Conservation (phyloP, 2,329 filamentous ascomycete species). For the Fonsecaea pugnacius region DNA sequence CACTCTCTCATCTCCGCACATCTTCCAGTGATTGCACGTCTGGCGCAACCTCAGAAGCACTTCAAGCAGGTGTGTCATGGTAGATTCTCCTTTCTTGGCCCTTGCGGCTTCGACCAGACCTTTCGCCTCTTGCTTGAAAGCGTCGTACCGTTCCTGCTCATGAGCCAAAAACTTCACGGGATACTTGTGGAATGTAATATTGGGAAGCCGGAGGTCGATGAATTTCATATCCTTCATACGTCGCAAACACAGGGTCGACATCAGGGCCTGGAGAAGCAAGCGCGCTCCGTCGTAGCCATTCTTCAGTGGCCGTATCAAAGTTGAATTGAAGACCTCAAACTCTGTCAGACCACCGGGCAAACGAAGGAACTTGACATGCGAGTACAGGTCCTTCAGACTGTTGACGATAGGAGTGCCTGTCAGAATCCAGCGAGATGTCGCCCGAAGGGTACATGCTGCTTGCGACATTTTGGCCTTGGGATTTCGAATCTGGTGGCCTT, state of each 20-base stretch:
- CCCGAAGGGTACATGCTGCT: conserved; percentile 69
- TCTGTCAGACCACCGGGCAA: conserved; percentile 77
- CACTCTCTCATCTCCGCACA: conserved; percentile 73
- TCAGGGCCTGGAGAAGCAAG: conserved; percentile 72
- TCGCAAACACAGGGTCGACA: conserved; percentile 78
- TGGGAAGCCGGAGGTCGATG: conserved; percentile 77
- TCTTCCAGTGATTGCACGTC: conserved; percentile 85
- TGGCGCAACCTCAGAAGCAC: conserved; percentile 81
- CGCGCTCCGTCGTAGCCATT: conserved; percentile 62
- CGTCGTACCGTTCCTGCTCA: conserved; percentile 76
- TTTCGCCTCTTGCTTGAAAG: conserved; percentile 69
- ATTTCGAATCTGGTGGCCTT: conserved; percentile 83
- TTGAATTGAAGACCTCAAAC: conserved; percentile 72
- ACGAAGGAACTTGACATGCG: conserved; percentile 74
- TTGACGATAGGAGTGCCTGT: conserved; percentile 86
- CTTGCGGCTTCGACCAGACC: conserved; percentile 58
- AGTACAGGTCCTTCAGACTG: conserved; percentile 78
- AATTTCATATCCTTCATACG: conserved; percentile 88
- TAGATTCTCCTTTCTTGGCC: conserved; percentile 52
- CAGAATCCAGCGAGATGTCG: conserved; percentile 76
- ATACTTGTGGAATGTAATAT: conserved; percentile 77
- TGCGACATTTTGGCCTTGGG: conserved; percentile 71
- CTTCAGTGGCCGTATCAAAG: conserved; percentile 71
- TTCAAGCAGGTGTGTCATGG: conserved; percentile 77
- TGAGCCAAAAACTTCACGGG: conserved; percentile 72